Percentiles rank a stretch among this genome's conserved stretches.
These are phyloP conservation scores for Rhododendron henanense DNA, from an alignment of 148 eudicot species.

Conservation along the genomic window DNA sequence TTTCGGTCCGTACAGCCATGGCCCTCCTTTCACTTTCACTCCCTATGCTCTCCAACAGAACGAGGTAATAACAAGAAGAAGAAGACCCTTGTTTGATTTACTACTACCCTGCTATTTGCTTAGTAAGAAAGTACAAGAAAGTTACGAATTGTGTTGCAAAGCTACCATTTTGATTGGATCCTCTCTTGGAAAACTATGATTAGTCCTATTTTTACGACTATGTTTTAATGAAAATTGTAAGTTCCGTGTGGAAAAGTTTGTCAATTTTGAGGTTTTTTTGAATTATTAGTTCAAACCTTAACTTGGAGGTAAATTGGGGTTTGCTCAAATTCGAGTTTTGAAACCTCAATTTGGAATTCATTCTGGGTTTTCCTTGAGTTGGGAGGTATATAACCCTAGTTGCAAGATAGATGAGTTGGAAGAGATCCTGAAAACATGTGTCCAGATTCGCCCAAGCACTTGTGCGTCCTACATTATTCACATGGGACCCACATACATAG, in stretches of 20 bases:
- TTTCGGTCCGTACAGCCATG: slow-evolving; percentile 56
- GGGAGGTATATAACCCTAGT: background rate
- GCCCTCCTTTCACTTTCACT: slow-evolving; percentile 76
- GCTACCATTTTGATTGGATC: background rate
- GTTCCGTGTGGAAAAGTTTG: background rate
- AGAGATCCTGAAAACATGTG: too few relatives aligned
- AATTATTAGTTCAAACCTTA: background rate
- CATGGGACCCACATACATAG: background rate
- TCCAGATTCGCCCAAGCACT: too few relatives aligned
- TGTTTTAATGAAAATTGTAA: background rate
- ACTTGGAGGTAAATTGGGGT: background rate
- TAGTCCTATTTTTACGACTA: background rate
- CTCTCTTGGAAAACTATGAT: background rate
- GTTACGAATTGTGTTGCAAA: too few relatives aligned
- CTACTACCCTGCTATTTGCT: too few relatives aligned
- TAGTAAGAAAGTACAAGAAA: too few relatives aligned
- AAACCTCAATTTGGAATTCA: background rate
- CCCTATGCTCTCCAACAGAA: slow-evolving; percentile 51
- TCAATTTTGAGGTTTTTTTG: background rate
- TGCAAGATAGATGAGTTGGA: background rate
- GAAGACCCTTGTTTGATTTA: background rate
- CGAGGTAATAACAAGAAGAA: slow-evolving; percentile 36
- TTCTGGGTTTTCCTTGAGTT: background rate
- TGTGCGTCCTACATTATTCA: background rate
- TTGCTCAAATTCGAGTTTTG: background rate